Conservation (phyloP, 306 rosid genomes). For the Hippophae tibetana region DNA sequence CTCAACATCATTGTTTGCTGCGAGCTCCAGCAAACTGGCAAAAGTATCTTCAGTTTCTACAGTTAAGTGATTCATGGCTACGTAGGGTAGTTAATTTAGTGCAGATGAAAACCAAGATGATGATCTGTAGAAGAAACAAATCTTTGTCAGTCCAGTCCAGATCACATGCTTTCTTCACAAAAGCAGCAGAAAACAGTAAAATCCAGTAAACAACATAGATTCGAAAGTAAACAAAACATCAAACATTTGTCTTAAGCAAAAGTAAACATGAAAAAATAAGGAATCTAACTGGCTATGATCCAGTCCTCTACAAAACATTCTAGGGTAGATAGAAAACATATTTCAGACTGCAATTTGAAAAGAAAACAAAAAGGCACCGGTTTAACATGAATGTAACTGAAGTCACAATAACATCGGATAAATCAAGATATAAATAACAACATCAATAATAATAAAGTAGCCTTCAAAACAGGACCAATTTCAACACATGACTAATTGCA, state of each 20-base stretch:
- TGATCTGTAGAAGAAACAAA: slow-evolving; percentile 11
- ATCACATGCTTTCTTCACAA: slow-evolving; percentile 46
- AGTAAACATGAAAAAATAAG: neutral
- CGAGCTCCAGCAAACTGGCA: slow-evolving; percentile 54
- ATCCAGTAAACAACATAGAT: slow-evolving; percentile 3
- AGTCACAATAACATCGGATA: no score
- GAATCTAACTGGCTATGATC: no score
- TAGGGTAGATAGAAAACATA: no score
- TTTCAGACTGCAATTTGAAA: no score
- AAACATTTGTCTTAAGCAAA: neutral
- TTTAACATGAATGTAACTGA: no score
- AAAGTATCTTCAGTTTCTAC: slow-evolving; percentile 55
- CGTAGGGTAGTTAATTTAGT: slow-evolving; percentile 13
- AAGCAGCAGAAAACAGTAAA: slow-evolving; percentile 22
- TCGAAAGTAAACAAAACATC: neutral
- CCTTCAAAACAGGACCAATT: neutral
- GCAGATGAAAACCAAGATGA: neutral
- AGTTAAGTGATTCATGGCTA: slow-evolving; percentile 50
- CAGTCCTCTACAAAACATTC: no score
- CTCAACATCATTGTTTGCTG: slow-evolving; percentile 72
- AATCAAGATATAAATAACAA: no score
- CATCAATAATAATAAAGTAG: no score
- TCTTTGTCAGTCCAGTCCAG: slow-evolving; percentile 37
- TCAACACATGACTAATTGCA: no score
- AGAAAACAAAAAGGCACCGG: no score